Base-by-base conservation (phyloP, 306 rosid genomes). In the Cercis canadensis region DNA sequence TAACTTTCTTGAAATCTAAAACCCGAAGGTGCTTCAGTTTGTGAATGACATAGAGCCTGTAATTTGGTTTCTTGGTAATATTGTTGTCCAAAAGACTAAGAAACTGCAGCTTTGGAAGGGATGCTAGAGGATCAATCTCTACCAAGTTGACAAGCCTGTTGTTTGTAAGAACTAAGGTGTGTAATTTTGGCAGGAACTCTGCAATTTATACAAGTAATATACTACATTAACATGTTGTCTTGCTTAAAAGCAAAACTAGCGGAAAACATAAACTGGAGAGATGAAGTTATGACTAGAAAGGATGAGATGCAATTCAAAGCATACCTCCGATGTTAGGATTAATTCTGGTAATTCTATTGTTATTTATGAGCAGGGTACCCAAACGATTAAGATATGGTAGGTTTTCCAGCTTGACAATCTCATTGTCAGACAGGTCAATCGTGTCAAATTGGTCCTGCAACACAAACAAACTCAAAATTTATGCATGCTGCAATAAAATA, bases 401-500 rank as follows among this genome's bases (percentile, higher is more conserved):
- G 55, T 90, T 93, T 62, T 93, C 98, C 52, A 93, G 87, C 86
- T 90, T 93, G 33, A 93, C 98, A 74, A 93, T 88, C 83, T 93
- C 98, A 63, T 93, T 93, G 82, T 88, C 98, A 65, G 97, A 93
- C 68, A 93, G 77, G 76, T 93, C 98, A 47, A 93, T 76, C 41
- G 97, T 83, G 79, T 93, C 98, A 75, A 93, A 93, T 86, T 93
- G 98, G 78, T 90, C 98, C 98, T 92, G 96, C 36, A 74, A 15
- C 16, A 67, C 32, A 69, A 50, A 65, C 9, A 56, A 46, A 43
- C 15, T 9, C 29, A 32, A 57, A 63, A 47, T 10, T 57, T 36
- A 56, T 10, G 10, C 33, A 41, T 16, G 14, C 57, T 4, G n/a
- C 53, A 47, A 13, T 13, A 47, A 5, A 10, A 47, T 4, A 51